These are phyloP conservation scores for Coemansia sp. DNA, from an alignment of 192 early-diverging fungal species.

Conservation along the genomic window DNA sequence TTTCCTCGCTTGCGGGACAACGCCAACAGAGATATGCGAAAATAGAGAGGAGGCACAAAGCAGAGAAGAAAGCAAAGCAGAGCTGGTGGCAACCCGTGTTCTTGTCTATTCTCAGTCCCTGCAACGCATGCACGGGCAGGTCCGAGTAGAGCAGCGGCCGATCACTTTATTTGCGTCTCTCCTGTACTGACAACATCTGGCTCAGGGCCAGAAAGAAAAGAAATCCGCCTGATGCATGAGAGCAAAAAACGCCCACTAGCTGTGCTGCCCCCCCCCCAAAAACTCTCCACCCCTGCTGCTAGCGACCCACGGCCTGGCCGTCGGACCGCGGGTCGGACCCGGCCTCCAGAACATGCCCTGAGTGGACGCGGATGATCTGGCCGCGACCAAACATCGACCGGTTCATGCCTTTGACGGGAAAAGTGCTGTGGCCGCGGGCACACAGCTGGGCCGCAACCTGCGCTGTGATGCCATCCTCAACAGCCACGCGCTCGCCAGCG, in stretches of 20 bases:
- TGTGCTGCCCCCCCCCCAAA: background rate
- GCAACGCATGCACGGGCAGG: too few relatives aligned
- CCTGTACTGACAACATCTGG: too few relatives aligned
- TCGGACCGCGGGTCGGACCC: conserved; percentile 58
- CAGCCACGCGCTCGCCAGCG: conserved; percentile 30
- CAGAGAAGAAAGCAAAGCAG: too few relatives aligned
- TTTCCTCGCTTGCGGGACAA: background rate
- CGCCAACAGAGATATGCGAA: too few relatives aligned
- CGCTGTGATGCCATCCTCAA: conserved; percentile 60
- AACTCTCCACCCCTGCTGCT: background rate
- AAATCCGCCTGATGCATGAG: too few relatives aligned
- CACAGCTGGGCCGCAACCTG: conserved; percentile 45
- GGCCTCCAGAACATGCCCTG: conserved; percentile 46
- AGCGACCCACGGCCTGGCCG: conserved; percentile 54
- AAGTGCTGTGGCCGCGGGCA: conserved; percentile 55
- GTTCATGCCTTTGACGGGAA: conserved; percentile 35
- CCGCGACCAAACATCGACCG: conserved; percentile 66
- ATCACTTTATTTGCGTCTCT: too few relatives aligned
- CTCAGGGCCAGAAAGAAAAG: too few relatives aligned
- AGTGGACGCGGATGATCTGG: conserved; percentile 57
- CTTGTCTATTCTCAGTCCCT: too few relatives aligned
- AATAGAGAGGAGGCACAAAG: too few relatives aligned
- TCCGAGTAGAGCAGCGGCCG: too few relatives aligned
- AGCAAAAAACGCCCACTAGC: background rate
- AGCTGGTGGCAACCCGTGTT: too few relatives aligned